Evolutionary conservation across 1,284 basidiomycete genomes (phyloP).

Genomic region (Leccinum fallax): DNA sequence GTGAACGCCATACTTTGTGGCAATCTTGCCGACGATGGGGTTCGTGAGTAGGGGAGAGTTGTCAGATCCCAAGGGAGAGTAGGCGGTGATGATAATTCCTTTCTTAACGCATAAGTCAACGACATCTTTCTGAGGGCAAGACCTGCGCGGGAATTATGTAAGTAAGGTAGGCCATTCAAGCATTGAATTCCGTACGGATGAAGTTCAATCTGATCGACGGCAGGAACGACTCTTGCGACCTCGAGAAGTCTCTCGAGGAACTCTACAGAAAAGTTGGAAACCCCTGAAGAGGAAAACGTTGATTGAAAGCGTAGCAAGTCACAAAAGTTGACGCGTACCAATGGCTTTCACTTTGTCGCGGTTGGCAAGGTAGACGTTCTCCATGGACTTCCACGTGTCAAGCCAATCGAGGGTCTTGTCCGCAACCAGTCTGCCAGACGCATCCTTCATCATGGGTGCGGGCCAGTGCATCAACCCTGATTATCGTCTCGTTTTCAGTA

Average conservation of each 20-base stretch:
- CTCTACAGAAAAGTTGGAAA: slow-evolving; percentile 69
- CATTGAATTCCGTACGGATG: slow-evolving; percentile 52
- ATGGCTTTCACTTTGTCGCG: slow-evolving; percentile 66
- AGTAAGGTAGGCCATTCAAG: not conserved
- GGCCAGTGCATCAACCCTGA: slow-evolving; percentile 2
- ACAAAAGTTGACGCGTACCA: slow-evolving; percentile 35
- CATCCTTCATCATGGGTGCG: slow-evolving; percentile 25
- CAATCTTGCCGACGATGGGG: slow-evolving; percentile 52
- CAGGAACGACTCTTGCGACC: slow-evolving; percentile 65
- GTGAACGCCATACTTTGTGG: slow-evolving; percentile 46
- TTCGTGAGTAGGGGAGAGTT: slow-evolving; percentile 70
- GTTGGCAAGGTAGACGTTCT: slow-evolving; percentile 2
- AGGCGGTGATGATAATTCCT: slow-evolving; percentile 70
- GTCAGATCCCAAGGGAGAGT: slow-evolving; percentile 79
- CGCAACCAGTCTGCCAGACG: not conserved
- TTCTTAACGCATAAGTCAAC: slow-evolving; percentile 59
- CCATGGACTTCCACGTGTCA: slow-evolving; percentile 8
- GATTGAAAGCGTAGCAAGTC: not conserved
- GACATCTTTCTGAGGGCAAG: slow-evolving; percentile 63
- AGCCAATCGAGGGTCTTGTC: slow-evolving; percentile 7
- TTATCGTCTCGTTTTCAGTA: not conserved
- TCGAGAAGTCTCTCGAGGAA: slow-evolving; percentile 61
- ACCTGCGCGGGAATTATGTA: slow-evolving; percentile 38
- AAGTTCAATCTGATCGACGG: slow-evolving; percentile 79
- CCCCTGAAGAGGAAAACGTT: slow-evolving; percentile 39